Percentiles rank a stretch among this genome's conserved stretches.
These are phyloP conservation scores for Rhizopogon vinicolor DNA, from an alignment of 768 basidiomycete species.

Conservation along the genomic window DNA sequence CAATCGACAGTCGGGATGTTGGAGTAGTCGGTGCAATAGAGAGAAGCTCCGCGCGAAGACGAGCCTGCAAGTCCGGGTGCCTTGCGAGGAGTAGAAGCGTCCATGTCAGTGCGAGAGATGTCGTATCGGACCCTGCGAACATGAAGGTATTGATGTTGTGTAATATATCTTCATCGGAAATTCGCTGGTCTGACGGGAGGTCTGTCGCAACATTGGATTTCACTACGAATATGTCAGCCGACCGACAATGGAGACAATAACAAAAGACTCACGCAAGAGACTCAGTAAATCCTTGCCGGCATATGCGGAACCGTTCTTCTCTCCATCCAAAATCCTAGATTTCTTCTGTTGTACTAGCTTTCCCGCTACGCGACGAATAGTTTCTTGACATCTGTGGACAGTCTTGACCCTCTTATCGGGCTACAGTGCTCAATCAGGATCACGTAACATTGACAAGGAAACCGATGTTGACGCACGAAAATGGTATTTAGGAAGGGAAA, in stretches of 20 bases:
- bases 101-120: constrained; percentile 82
- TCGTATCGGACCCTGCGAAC: constrained; percentile 88
- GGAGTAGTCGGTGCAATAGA: constrained; percentile 36
- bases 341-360: constrained; percentile 79
- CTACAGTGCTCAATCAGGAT: constrained; percentile 27
- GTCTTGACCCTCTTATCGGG: constrained; percentile 48
- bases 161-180: constrained; percentile 85
- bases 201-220: constrained; percentile 78
- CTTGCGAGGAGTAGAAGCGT: constrained; percentile 70
- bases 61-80: constrained; percentile 61
- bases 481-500: constrained; percentile 49
- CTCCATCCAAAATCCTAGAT: constrained; percentile 56
- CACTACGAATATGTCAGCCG: constrained; percentile 41
- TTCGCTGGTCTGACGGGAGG: constrained; percentile 60
- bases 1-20: constrained; percentile 46
- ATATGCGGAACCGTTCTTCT: constrained; percentile 45
- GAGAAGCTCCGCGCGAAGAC: constrained; percentile 65
- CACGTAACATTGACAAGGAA: neutral
- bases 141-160: constrained; percentile 86
- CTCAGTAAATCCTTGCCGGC: constrained; percentile 74
- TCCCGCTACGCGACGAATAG: constrained; percentile 69
- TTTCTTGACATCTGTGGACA: constrained; percentile 50
- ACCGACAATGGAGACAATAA: neutral
- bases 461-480: constrained; percentile 42
- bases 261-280: constrained; percentile 55